These are phyloP conservation scores for Apiospora pterosperma DNA, from an alignment of 2,329 filamentous ascomycete genomes.

Conservation along the genomic window DNA sequence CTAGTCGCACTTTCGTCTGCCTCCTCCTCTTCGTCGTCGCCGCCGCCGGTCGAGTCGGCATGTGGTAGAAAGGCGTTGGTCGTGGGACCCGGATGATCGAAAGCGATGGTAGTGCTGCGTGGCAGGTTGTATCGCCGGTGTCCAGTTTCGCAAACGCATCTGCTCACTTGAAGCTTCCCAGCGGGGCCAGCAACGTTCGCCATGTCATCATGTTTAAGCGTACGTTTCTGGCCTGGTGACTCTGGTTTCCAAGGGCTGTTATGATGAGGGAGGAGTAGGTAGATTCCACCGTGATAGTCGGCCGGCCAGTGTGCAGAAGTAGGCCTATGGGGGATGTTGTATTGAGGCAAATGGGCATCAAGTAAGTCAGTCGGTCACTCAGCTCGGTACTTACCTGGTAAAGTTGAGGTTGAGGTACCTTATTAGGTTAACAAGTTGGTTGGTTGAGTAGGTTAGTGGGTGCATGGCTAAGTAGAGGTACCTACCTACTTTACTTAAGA, in stretches of 20 bases:
- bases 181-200: slow-evolving; percentile 2
- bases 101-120: background rate
- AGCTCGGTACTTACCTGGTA: too few relatives aligned
- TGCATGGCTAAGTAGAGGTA: too few relatives aligned
- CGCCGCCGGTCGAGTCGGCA: background rate
- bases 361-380: background rate
- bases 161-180: slow-evolving; percentile 9
- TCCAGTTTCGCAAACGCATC: slow-evolving; percentile 9
- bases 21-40: background rate
- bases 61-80: background rate
- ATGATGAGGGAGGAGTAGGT: too few relatives aligned
- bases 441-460: too few relatives aligned
- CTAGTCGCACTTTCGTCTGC: background rate
- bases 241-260: background rate
- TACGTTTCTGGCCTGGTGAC: background rate
- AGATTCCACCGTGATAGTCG: background rate
- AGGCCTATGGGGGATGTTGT: background rate
- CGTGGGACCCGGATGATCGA: background rate
- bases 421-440: background rate
- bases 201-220: slow-evolving; percentile 6
- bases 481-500: too few relatives aligned
- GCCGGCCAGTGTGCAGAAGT: background rate
- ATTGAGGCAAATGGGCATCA: background rate
- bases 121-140: slow-evolving; percentile 2
- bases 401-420: background rate